Base-by-base conservation (phyloP, 805 yeast genomes). In the Huiozyma sinensis region DNA sequence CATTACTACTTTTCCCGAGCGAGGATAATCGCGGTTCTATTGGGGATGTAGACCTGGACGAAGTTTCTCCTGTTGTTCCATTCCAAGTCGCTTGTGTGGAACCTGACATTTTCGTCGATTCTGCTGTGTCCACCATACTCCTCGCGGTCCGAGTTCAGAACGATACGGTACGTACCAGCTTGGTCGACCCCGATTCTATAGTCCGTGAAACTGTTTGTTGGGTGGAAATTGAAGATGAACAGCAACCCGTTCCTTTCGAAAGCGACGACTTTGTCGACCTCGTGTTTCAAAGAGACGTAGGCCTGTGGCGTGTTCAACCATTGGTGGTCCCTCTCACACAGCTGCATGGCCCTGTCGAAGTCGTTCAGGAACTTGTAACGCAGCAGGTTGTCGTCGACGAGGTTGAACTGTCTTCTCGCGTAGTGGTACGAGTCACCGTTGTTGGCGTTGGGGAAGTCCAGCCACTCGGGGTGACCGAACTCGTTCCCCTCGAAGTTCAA, bases 401-500 rank as follows among this genome's bases (percentile, higher is more conserved):
- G 72, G 57, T 87, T 87, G 73, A 89, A 92, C 65, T 90, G 98
- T 56, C 98, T 77, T 59, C 97, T 77, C 1, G 97, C 96, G 58
- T 92, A 90, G 66, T 85, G 92, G 66, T 84, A 90, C 13, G 92
- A 81, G 61, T 87, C 88, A 28, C 73, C 73, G 64, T 90, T 92
- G 33, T 95, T 96, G 29, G 51, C 81, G 56, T 96, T 79, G 10
- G 98, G 97, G 72, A 90, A 92, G 64, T 90, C 98, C 42, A 92
- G 75, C 98, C 98, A 90, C 62, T 90, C 98, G 3, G 97, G 98
- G 57, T 90, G 98, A 12, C 98, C 98, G 67, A 92, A 90, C 66
- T 90, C 98, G 58, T 90, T 90, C 46, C 98, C 97, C 70, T 90
- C 97, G 61, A 90, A 90, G 61, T 89, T 90, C 59, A 90, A 74